A percentile compares a stretch with the other conserved stretches of the same genome.
Conservation (phyloP, 805 yeast species). For the Metschnikowia corniflorae region DNA sequence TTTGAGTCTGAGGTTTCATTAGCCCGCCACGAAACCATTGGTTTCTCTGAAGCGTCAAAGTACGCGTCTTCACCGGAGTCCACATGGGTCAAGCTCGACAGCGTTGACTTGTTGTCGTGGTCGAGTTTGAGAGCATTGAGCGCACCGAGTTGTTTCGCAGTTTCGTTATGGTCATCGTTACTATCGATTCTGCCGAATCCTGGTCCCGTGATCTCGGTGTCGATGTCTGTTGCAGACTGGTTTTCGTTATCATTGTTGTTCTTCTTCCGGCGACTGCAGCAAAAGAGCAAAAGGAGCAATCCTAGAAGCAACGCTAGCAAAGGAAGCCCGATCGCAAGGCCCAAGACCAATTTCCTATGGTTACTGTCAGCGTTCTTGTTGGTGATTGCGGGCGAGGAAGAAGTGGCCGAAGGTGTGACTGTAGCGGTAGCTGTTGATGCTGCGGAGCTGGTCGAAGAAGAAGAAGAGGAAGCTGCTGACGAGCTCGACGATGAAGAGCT, state of each 20-base stretch:
- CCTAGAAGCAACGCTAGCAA: slow-evolving; percentile 48
- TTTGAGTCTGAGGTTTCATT: slow-evolving; percentile 29
- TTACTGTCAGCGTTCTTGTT: slow-evolving; percentile 15
- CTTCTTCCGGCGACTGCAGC: slow-evolving; percentile 46
- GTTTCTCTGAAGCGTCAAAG: slow-evolving; percentile 37
- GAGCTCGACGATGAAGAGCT: slow-evolving; percentile 11
- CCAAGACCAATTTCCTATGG: slow-evolving; percentile 74
- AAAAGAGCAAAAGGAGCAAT: slow-evolving; percentile 45
- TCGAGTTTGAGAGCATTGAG: slow-evolving; percentile 52
- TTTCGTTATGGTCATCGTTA: slow-evolving; percentile 24
- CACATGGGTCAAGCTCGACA: slow-evolving; percentile 54
- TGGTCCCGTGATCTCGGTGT: slow-evolving; percentile 25
- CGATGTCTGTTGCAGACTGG: slow-evolving; percentile 1
- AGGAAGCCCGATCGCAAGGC: slow-evolving; percentile 86
- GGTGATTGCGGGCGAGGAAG: slow-evolving; percentile 23
- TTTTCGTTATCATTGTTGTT: slow-evolving; percentile 12
- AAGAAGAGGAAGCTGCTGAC: slow-evolving; percentile 14
- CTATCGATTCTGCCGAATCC: slow-evolving; percentile 32
- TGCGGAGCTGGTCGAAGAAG: slow-evolving; percentile 29
- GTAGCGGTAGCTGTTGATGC: slow-evolving; percentile 24
- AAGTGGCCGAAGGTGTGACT: slow-evolving; percentile 25
- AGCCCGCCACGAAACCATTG: slow-evolving; percentile 43
- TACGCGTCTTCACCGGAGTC: slow-evolving; percentile 31
- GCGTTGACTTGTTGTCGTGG: slow-evolving; percentile 29
- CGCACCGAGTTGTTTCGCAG: slow-evolving; percentile 44